A percentile compares a stretch with the other conserved stretches of the same genome.
phyloP scores from a whole-genome alignment of 75 land plant genomes.

The Pinus tabuliformis region DNA sequence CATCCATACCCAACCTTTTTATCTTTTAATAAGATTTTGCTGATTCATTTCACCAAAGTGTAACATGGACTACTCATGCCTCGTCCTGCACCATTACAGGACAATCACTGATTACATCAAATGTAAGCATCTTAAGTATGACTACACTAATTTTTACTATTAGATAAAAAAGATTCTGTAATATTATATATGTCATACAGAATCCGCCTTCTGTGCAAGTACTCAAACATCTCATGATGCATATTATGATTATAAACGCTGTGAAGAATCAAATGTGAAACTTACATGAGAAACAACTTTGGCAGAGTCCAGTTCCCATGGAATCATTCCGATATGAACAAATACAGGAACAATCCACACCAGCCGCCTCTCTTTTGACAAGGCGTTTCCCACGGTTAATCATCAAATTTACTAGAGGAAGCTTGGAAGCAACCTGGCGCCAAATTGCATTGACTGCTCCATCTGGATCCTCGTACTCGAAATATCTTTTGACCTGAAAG shows the following conservation, averaged over 20 bases:
- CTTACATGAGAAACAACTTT: neutral
- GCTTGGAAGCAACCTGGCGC: slow-evolving; percentile 68
- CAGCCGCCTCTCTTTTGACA: slow-evolving; percentile 25
- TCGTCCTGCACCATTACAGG: neutral
- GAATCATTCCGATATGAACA: slow-evolving; percentile 31
- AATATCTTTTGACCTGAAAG: slow-evolving; percentile 63
- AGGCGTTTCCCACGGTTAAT: slow-evolving; percentile 71
- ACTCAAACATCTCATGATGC: neutral
- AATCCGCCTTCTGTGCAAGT: slow-evolving; percentile 2
- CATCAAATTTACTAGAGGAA: slow-evolving; percentile 67
- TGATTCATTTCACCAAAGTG: neutral
- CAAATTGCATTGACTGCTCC: slow-evolving; percentile 76
- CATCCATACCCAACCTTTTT: neutral
- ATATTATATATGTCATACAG: neutral
- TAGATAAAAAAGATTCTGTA: neutral
- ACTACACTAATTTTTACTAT: neutral
- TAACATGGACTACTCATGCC: neutral
- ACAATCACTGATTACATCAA: neutral
- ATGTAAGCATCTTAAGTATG: neutral
- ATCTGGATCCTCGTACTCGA: slow-evolving; percentile 69
- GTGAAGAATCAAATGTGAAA: neutral
- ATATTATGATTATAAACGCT: neutral
- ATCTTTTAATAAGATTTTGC: neutral
- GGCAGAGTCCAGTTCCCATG: neutral
- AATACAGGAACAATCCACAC: slow-evolving; percentile 50